A percentile compares a stretch with the other conserved stretches of the same genome.
Evolutionary conservation across 2,329 filamentous ascomycete species (phyloP).

Genomic region (Neofusicoccum cordaticola): DNA sequence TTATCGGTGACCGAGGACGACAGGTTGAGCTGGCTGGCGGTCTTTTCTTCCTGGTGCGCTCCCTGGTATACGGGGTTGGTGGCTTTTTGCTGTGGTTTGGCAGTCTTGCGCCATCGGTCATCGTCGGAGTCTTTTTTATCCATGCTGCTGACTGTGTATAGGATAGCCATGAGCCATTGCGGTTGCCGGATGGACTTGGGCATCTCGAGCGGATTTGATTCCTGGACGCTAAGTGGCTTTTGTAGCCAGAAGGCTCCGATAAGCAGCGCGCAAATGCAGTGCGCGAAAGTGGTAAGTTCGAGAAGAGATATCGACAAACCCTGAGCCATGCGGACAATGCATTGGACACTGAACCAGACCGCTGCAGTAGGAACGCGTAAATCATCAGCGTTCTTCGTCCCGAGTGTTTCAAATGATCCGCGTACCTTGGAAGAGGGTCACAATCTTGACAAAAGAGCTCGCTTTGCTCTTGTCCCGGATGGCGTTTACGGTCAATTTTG

Average conservation of each 20-base stretch:
- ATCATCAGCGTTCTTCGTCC: too few species aligned
- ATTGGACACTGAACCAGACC: background rate
- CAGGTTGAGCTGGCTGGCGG: background rate
- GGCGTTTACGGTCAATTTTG: background rate
- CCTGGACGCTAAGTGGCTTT: background rate
- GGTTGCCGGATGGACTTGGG: background rate
- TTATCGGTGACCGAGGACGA: background rate
- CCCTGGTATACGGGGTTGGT: background rate
- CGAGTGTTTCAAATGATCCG: background rate
- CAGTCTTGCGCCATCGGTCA: background rate
- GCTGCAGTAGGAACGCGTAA: background rate
- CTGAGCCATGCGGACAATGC: background rate
- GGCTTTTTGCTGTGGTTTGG: background rate
- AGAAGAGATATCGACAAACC: background rate
- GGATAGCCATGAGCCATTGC: background rate
- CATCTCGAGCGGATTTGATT: background rate
- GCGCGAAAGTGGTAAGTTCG: background rate
- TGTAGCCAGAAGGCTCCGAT: background rate
- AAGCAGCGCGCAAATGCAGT: background rate
- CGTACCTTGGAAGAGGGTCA: background rate
- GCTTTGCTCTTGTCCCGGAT: slow-evolving; percentile 19
- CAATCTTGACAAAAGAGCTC: background rate
- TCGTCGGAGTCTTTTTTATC: background rate
- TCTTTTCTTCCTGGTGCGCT: background rate
- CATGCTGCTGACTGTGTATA: background rate